Evolutionary conservation across 148 eudicot genomes (phyloP), one percentile per base, ranked within the genome.

Genomic region (Euryodendron excelsum): DNA sequence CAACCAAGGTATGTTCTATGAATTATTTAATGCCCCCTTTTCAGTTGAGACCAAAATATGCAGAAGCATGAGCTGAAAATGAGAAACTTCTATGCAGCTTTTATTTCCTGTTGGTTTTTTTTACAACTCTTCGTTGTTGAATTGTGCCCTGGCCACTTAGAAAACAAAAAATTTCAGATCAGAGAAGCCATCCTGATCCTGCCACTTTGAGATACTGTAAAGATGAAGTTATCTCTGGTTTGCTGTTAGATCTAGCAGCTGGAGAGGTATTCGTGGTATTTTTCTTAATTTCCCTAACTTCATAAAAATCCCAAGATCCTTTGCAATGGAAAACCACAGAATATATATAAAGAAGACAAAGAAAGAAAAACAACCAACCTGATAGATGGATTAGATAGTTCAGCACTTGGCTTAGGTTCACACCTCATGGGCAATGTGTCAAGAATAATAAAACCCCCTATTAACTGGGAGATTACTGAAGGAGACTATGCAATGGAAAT

Each of bases 1-100:
- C 98, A 92, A 85, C 98, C 98, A 31, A 92, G 98, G 98, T 94
- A 87, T 53, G 50, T 23, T 61, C 52, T 53, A 23, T 72, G 17
- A 50, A 52, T 20, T 7, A 52, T 69, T 47, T 10, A 1, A 33
- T 21, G 13, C 21, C 7, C 4, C 9, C 12, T 21, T 72, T 36
- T 50, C 60, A 72, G 1, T 52, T 20, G 61, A 31, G 25, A n/a
- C 17, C 15, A 31, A 9, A 50, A 9, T 28, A 2, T 71, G 6
- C 10, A 18, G 50, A 71, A 69, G 39, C 39, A 48, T 30, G 13
- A 48, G 60, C 55, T 28, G 25, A 17, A 71, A 71, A 8, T n/a
- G 5, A 14, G 25, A 8, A 14, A 28, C 12, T 5, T 17, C 30
- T 30, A n/a, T 31, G 25, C 23, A 4, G 13, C 5, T 39, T 14